Evolutionary conservation across 2,329 filamentous ascomycete genomes (phyloP), one percentile per base, ranked within the genome.

Genomic region (Calonectria pseudoreteaudii): DNA sequence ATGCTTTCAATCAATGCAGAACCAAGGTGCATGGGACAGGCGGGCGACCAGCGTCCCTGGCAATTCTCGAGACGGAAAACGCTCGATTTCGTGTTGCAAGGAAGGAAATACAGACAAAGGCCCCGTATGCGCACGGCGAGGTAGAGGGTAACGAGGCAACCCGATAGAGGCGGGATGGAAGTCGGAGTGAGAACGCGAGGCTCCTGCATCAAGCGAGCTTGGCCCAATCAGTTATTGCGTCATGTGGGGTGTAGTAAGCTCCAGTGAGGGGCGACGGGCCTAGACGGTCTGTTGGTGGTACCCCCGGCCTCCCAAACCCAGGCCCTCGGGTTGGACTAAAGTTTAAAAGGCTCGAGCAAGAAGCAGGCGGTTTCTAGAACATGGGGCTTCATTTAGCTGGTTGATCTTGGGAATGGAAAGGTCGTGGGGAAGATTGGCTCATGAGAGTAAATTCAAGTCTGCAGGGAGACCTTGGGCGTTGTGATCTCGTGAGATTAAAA

Each of bases 211-310:
- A 44, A 4, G 8, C 4, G 20, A 53, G 28, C 47, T 41, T 30
- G 18, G 41, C 41, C 66, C 38, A 58, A 65, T 58, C 18, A 23
- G 8, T 66, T 34, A 60, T 72, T 72, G 71, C 66, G 66, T 72
- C 68, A 71, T 68, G 68, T 50, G 72, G 72, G 69, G 64, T 20
- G 66, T 28, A 30, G 31, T 23, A n/a, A 47, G 28, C 20, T n/a
- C 10, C n/a, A 49, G 53, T 38, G 49, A n/a, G 30, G 20, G 53
- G 31, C 5, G 34, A n/a, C n/a, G 10, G 5, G 11, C 16, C 30
- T 8, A 52, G 26, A 14, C 16, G 18, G 36, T 47, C 7, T n/a
- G 11, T 18, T 70, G 44, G 11, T 23, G 50, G n/a, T 23, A 16
- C 26, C 13, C n/a, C 26, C 49, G 11, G 26, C 49, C 18, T 20